A percentile compares a stretch with the other conserved stretches of the same genome.
Conservation (phyloP, 495 filamentous ascomycete genomes). For the Xylaria bambusicola region DNA sequence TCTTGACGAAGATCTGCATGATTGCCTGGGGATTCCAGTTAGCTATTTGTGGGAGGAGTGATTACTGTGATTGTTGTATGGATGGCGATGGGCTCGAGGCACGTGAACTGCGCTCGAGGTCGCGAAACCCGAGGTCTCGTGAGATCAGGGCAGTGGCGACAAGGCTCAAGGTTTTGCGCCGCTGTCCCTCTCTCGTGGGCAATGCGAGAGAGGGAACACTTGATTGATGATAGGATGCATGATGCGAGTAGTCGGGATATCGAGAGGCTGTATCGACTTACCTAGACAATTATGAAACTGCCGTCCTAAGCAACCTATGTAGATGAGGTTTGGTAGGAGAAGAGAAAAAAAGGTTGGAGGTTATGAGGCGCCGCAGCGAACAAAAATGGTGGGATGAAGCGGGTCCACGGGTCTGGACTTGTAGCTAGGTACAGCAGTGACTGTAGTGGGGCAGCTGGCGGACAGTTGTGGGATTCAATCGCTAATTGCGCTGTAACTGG, state of each 20-base stretch:
- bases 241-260: neutral
- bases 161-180: neutral
- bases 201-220: neutral
- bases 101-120: neutral
- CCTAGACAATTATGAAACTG: conserved; percentile 58
- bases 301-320: conserved; percentile 59
- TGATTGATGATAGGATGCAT: neutral
- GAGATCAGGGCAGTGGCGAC: neutral
- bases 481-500: conserved; percentile 1
- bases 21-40: conserved; percentile 51
- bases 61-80: neutral
- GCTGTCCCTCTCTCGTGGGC: neutral
- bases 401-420: conserved; percentile 16
- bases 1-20: conserved; percentile 99
- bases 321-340: conserved; percentile 24
- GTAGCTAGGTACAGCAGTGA: too few species aligned
- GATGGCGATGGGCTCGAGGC: neutral
- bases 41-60: neutral
- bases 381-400: conserved; percentile 22
- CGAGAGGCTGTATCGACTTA: conserved; percentile 36
- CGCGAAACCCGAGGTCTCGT: neutral
- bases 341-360: conserved; percentile 20
- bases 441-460: conserved; percentile 7
- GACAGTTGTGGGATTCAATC: neutral
- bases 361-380: conserved; percentile 17